phyloP scores from a whole-genome alignment of 495 filamentous ascomycete genomes.

The Corynascus novoguineensis region DNA sequence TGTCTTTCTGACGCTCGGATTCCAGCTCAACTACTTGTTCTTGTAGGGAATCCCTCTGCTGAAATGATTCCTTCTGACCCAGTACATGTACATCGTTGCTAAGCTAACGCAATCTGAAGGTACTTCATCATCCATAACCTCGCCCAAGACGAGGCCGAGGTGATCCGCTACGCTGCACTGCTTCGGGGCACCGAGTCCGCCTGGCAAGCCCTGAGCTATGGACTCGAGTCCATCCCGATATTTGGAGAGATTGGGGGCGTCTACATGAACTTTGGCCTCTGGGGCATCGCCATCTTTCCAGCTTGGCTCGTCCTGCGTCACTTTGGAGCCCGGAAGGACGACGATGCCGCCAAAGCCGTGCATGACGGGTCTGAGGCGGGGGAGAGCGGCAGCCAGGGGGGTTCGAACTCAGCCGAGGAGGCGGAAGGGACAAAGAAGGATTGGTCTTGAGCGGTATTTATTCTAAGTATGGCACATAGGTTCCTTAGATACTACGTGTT shows the following conservation, averaged over 20 bases:
- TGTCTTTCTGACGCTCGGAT: slow-evolving; percentile 52
- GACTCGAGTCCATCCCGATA: slow-evolving; percentile 49
- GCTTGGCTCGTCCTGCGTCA: slow-evolving; percentile 55
- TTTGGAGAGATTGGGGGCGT: slow-evolving; percentile 56
- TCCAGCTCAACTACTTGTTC: slow-evolving; percentile 61
- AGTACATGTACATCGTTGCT: no score
- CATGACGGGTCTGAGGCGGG: no score
- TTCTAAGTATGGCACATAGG: no score
- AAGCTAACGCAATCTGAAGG: slow-evolving; percentile 29
- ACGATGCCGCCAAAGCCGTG: no score
- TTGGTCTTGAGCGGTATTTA: no score
- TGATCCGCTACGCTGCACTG: slow-evolving; percentile 56
- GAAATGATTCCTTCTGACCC: neutral
- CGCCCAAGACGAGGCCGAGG: slow-evolving; percentile 49
- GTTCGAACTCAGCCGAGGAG: no score
- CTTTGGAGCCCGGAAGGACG: slow-evolving; percentile 35
- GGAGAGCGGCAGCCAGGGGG: no score
- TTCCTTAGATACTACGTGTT: no score
- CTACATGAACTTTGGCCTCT: slow-evolving; percentile 60
- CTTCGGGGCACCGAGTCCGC: slow-evolving; percentile 58
- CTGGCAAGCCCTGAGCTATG: slow-evolving; percentile 58
- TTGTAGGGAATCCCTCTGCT: slow-evolving; percentile 36
- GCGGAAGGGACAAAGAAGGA: no score
- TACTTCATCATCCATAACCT: slow-evolving; percentile 60
- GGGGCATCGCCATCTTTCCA: slow-evolving; percentile 51